Percentiles rank a stretch among this genome's conserved stretches.
These are phyloP conservation scores for Thelephora aurantiotincta DNA, from an alignment of 768 basidiomycete genomes.

Conservation along the genomic window DNA sequence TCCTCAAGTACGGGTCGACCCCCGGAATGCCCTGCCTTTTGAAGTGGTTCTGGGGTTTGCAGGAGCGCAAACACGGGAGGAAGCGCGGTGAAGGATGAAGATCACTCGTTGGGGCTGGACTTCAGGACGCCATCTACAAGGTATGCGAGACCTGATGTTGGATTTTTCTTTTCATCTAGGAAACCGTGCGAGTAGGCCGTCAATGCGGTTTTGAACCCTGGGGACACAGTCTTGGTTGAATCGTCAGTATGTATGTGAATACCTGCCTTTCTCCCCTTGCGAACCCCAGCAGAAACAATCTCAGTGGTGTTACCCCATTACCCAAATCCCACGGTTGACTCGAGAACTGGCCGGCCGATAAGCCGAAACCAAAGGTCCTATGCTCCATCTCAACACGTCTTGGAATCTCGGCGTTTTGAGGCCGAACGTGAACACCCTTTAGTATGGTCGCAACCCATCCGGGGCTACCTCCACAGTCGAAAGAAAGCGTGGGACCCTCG, in stretches of 20 bases:
- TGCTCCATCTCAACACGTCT: conserved; percentile 63
- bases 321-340: conserved; percentile 44
- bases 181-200: conserved; percentile 37
- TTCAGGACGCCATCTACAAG: conserved; percentile 86
- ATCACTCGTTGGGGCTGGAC: conserved; percentile 68
- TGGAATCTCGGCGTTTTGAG: background rate
- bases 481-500: conserved; percentile 58
- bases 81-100: conserved; percentile 51
- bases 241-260: conserved; percentile 66
- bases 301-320: conserved; percentile 52
- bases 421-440: background rate
- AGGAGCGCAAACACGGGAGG: conserved; percentile 57
- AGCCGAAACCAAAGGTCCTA: conserved; percentile 62
- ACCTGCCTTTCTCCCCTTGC: background rate
- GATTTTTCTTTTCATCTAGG: background rate
- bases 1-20: conserved; percentile 69
- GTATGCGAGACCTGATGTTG: conserved; percentile 21
- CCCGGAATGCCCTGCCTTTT: conserved; percentile 48
- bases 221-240: conserved; percentile 77
- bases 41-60: conserved; percentile 61
- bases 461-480: conserved; percentile 64
- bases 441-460: conserved; percentile 85
- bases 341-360: conserved; percentile 63
- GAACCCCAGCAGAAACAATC: background rate
- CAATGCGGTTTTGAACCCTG: conserved; percentile 56